Base-by-base conservation (phyloP, 192 early-diverging fungal genomes). In the Entophlyctis luteolus region DNA sequence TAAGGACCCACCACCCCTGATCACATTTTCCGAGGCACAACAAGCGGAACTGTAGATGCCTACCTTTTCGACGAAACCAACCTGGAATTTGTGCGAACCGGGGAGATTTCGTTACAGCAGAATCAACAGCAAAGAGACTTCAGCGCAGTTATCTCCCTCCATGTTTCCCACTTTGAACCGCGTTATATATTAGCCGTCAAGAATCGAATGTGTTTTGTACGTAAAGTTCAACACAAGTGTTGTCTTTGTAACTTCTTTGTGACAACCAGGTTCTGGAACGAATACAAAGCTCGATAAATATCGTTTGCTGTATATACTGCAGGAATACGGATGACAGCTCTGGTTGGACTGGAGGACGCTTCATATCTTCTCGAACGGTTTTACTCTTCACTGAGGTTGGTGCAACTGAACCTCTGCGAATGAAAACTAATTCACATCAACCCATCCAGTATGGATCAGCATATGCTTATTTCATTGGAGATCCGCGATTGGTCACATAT, bases 381-480 rank as follows among this genome's bases (percentile, higher is more conserved):
- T 38, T 78, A 3, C 62, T 80, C 6, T 80, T 78, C 67, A 78
- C 72, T 4, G 22, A 70, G 36, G 70, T 71, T 59, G 62, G 48
- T n/a, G 27, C 12, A 25, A 29, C 20, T 16, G 8, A 38, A n/a
- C 4, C n/a, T 54, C 27, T 31, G 38, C 35, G 29, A 72, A 22
- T 73, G 62, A 10, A 22, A 3, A 34, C 34, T 45, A 14, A 67
- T 48, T 34, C 48, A 68, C 6, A 53, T 68, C 0, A 39, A 72
- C 14, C 49, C 68, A 22, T 16, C 48, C 29, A 8, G 14, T 29
- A 50, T 34, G 71, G 72, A 3, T 16, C 20, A 14, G 37, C 45
- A 12, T 46, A 35, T 3, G 28, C n/a, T 4, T 72, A 76, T 63
- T 72, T 73, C 50, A 47, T 68, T 46, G 46, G 65, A 16, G 54